A percentile compares a stretch with the other conserved stretches of the same genome.
phyloP scores from a whole-genome alignment of 2,329 filamentous ascomycete species.

The Parafenestella ontariensis region DNA sequence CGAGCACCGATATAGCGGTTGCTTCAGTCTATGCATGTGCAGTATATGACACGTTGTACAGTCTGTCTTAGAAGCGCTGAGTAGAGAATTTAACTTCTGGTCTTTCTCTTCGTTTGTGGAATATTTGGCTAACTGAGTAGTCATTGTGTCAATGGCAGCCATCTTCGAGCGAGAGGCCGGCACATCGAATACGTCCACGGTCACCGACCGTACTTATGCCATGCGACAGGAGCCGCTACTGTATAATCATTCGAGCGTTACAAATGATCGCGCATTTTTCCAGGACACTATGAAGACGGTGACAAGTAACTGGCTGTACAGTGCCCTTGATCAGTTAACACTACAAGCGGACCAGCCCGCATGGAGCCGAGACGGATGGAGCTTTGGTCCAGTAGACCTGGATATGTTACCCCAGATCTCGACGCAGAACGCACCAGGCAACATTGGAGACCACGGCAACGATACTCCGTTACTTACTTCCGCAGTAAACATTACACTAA shows the following conservation, averaged over 20 bases:
- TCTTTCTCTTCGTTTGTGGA: no score
- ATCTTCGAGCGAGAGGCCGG: conserved; percentile 2
- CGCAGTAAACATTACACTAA: background rate
- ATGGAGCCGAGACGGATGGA: conserved; percentile 10
- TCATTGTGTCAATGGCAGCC: conserved; percentile 10
- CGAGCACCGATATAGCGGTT: no score
- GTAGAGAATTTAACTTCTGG: background rate
- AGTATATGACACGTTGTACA: no score
- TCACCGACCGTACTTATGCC: background rate
- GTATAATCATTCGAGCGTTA: background rate
- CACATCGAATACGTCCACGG: background rate
- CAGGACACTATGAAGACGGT: background rate
- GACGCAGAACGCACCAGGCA: background rate
- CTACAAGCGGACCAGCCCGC: conserved; percentile 1
- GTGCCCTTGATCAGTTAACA: conserved; percentile 5
- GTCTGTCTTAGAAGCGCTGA: no score
- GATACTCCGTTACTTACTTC: background rate
- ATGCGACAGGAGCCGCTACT: background rate
- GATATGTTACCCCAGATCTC: background rate
- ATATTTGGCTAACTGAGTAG: background rate
- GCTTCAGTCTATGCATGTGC: no score
- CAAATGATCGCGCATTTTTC: background rate
- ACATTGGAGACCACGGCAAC: background rate
- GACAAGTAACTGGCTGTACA: conserved; percentile 3
- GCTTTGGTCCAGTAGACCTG: conserved; percentile 1